phyloP scores from a whole-genome alignment of 78 protist genomes.

The Dictyostelium brefeldianum region DNA sequence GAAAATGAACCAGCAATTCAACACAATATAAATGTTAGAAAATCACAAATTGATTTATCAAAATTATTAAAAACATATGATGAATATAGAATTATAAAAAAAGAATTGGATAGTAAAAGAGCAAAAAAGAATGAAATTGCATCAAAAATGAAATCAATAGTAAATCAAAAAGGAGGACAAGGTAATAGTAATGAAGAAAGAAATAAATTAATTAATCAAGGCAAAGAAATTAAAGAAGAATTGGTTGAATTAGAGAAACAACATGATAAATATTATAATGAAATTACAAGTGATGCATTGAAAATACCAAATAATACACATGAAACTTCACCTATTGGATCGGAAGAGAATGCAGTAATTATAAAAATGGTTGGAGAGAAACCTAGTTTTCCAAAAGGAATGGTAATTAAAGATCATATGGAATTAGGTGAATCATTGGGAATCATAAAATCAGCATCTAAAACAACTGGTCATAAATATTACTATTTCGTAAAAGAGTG shows the following conservation, averaged over 20 bases:
- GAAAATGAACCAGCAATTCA: constrained; percentile 24
- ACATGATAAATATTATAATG: constrained; percentile 11
- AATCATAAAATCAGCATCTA: not conserved
- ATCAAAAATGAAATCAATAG: constrained; percentile 8
- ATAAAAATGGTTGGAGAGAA: constrained; percentile 26
- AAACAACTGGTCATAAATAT: constrained; percentile 66
- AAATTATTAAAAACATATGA: constrained; percentile 24
- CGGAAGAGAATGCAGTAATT: constrained; percentile 28
- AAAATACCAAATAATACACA: constrained; percentile 79
- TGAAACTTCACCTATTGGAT: constrained; percentile 50
- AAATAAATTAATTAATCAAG: constrained; percentile 25
- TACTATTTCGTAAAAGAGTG: constrained; percentile 59
- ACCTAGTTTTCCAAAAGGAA: not conserved
- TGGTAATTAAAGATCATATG: constrained; percentile 31
- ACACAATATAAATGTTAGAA: constrained; percentile 53
- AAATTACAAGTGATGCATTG: constrained; percentile 39
- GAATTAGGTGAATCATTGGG: constrained; percentile 61
- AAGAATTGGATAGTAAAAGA: constrained; percentile 35
- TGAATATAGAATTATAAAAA: constrained; percentile 27
- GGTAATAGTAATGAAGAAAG: not conserved
- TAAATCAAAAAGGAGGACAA: not conserved
- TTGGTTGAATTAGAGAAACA: constrained; percentile 3
- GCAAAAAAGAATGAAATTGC: constrained; percentile 49
- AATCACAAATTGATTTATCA: constrained; percentile 18
- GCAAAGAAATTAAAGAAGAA: constrained; percentile 28